Conservation (phyloP, 2,329 filamentous ascomycete genomes). For the Myrmaecium sp. region DNA sequence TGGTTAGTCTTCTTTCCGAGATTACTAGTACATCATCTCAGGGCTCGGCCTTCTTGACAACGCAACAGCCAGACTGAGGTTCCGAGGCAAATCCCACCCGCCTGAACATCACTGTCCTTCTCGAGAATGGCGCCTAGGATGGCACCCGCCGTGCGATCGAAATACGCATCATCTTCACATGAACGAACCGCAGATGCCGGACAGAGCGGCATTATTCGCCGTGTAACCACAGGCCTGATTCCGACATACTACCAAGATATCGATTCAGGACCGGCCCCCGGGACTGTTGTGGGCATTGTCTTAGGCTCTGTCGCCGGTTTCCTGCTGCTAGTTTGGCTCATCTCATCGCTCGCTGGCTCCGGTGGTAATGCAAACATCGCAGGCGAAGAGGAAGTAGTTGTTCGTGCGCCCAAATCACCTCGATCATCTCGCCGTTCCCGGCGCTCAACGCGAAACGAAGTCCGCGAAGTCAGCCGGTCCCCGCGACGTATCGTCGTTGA, state of each 20-base stretch:
- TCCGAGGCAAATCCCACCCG: no score
- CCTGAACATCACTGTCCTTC: no score
- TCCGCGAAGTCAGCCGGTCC: conserved; percentile 21
- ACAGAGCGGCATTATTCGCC: no score
- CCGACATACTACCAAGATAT: conserved; percentile 43
- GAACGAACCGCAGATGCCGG: no score
- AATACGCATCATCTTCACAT: no score
- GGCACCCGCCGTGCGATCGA: no score
- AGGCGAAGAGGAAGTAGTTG: conserved; percentile 43
- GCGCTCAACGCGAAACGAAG: conserved; percentile 14
- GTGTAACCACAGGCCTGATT: no score
- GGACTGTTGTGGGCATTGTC: conserved; percentile 43
- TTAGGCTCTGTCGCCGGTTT: conserved; percentile 37
- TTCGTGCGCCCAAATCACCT: conserved; percentile 13
- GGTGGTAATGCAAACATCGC: conserved; percentile 23
- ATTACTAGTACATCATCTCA: no score
- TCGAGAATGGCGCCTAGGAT: no score
- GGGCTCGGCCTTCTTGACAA: no score
- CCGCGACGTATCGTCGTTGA: conserved; percentile 22
- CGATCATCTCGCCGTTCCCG: conserved; percentile 16
- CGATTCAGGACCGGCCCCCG: conserved; percentile 35
- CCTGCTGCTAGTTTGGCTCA: conserved; percentile 34
- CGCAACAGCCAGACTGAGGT: no score
- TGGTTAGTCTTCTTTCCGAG: no score
- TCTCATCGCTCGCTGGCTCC: conserved; percentile 24